phyloP scores from a whole-genome alignment of 768 basidiomycete genomes.

The Infundibulicybe gibba region DNA sequence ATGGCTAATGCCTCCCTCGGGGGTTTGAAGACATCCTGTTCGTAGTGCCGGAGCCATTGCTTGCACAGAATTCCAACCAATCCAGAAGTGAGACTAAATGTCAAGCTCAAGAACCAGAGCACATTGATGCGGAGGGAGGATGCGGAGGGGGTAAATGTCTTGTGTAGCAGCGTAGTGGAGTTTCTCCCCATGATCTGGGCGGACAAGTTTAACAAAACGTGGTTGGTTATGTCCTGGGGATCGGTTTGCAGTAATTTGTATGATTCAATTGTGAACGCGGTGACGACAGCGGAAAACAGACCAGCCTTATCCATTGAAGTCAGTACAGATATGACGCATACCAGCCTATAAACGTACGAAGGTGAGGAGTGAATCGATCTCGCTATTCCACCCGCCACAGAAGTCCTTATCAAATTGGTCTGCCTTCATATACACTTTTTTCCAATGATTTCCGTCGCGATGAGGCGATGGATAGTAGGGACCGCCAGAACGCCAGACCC shows the following conservation, averaged over 20 bases:
- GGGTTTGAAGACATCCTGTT: not conserved
- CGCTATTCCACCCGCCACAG: slow-evolving; percentile 33
- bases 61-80: not conserved
- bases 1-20: not conserved
- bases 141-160: not conserved
- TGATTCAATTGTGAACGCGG: slow-evolving; percentile 16
- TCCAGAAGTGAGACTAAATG: not conserved
- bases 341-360: slow-evolving; percentile 21
- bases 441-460: too few species aligned
- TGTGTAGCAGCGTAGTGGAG: not conserved
- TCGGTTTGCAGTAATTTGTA: slow-evolving; percentile 11
- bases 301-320: slow-evolving; percentile 9
- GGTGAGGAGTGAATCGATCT: slow-evolving; percentile 37
- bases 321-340: too few species aligned
- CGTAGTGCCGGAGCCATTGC: not conserved
- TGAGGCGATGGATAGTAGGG: too few species aligned
- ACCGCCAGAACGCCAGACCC: too few species aligned
- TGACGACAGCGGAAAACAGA: slow-evolving; percentile 18
- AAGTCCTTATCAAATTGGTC: slow-evolving; percentile 26
- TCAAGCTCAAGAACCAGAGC: not conserved
- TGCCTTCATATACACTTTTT: slow-evolving; percentile 15
- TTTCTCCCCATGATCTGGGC: not conserved
- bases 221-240: slow-evolving; percentile 9
- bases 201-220: not conserved
- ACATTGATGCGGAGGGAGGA: not conserved